Conservation (phyloP, 345 rosid genomes). For the Iberis pinnata region DNA sequence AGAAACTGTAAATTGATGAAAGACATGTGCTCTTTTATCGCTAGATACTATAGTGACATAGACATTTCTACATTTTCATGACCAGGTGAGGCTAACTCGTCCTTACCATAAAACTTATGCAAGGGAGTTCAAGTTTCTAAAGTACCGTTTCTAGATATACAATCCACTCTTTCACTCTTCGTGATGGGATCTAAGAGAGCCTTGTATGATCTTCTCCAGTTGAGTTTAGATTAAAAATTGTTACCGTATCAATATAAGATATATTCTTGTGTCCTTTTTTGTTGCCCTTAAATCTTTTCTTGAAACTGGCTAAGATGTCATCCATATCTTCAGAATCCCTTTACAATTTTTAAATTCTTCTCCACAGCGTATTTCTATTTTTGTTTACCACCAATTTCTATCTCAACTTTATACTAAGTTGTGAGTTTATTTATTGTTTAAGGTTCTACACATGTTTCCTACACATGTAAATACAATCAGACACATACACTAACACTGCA, state of each 20-base stretch:
- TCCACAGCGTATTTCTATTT: slow-evolving; percentile 31
- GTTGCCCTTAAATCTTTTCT: slow-evolving; percentile 74
- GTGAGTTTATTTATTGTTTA: too few relatives aligned
- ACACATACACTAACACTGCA: too few relatives aligned
- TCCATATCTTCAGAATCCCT: slow-evolving; percentile 73
- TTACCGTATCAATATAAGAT: slow-evolving; percentile 25
- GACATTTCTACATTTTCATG: slow-evolving; percentile 2
- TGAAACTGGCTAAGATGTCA: slow-evolving; percentile 84
- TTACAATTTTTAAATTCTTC: slow-evolving; percentile 30
- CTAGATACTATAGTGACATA: slow-evolving; percentile 11
- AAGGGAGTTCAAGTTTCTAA: slow-evolving; percentile 13
- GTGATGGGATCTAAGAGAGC: not conserved
- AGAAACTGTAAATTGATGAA: not conserved
- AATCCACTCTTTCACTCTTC: slow-evolving; percentile 12
- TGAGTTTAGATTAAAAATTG: slow-evolving; percentile 20
- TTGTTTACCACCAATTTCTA: slow-evolving; percentile 27
- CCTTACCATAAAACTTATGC: slow-evolving; percentile 5
- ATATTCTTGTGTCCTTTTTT: slow-evolving; percentile 41
- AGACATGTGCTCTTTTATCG: slow-evolving; percentile 9
- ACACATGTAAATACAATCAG: too few relatives aligned
- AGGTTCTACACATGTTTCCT: too few relatives aligned
- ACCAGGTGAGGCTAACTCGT: not conserved
- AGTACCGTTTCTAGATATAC: slow-evolving; percentile 11
- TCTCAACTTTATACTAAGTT: slow-evolving; percentile 43
- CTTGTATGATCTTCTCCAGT: slow-evolving; percentile 27